Conservation (phyloP, 805 yeast genomes). For the Naumovozyma baii region DNA sequence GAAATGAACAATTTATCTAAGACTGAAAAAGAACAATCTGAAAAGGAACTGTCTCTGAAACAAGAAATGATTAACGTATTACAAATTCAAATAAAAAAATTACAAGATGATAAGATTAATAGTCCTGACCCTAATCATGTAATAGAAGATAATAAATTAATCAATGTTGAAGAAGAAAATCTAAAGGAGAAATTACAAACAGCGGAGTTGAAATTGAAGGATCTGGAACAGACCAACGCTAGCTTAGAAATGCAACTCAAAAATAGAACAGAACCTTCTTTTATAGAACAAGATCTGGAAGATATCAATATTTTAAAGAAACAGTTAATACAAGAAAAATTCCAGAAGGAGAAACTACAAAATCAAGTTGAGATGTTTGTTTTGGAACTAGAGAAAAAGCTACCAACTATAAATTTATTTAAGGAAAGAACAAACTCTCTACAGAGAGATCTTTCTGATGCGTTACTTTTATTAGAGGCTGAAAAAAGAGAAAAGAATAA, state of each 20-base stretch:
- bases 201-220: conserved; percentile 28
- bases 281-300: conserved; percentile 30
- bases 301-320: conserved; percentile 56
- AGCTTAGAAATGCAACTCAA: conserved; percentile 11
- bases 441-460: conserved; percentile 45
- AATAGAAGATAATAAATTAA: neutral
- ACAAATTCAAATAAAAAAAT: neutral
- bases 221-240: conserved; percentile 23
- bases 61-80: conserved; percentile 32
- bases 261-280: neutral
- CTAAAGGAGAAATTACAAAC: conserved; percentile 23
- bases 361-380: conserved; percentile 59
- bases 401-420: conserved; percentile 63
- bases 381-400: conserved; percentile 62
- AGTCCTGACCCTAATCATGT: neutral
- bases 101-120: conserved; percentile 24
- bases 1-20: conserved; percentile 37
- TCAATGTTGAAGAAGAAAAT: conserved; percentile 3
- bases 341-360: conserved; percentile 59
- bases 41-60: conserved; percentile 50
- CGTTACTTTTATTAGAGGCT: conserved; percentile 46
- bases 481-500: conserved; percentile 43
- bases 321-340: conserved; percentile 54
- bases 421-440: conserved; percentile 45
- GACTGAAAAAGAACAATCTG: conserved; percentile 39